phyloP scores from a whole-genome alignment of 2,329 filamentous ascomycete genomes.

The Diaporthe sp. region DNA sequence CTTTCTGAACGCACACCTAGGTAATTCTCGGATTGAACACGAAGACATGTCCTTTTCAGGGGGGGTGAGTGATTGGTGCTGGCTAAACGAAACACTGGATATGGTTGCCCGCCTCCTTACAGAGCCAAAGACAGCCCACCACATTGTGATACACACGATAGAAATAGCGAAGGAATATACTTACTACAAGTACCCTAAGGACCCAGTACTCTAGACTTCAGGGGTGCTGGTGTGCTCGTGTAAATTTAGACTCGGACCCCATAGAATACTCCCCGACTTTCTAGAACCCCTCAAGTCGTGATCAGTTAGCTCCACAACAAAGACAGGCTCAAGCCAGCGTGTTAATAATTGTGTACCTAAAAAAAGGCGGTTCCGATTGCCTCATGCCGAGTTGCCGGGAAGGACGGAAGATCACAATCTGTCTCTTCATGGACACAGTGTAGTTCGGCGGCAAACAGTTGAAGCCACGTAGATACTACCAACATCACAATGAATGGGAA shows the following conservation, averaged over 20 bases:
- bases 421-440: background rate
- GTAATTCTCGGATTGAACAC: background rate
- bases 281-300: slow-evolving; percentile 1
- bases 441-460: background rate
- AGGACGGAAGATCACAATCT: background rate
- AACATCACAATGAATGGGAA: background rate
- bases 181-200: background rate
- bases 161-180: background rate
- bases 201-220: background rate
- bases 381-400: slow-evolving; percentile 1
- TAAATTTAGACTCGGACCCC: slow-evolving; percentile 2
- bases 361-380: background rate
- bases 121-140: background rate
- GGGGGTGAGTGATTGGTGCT: background rate
- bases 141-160: background rate
- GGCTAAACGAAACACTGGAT: background rate
- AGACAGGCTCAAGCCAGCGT: background rate
- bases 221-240: background rate
- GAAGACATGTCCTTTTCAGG: background rate
- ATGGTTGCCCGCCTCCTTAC: background rate
- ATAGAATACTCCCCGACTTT: background rate
- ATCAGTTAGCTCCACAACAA: background rate
- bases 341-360: background rate
- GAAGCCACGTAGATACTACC: background rate
- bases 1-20: too few species aligned